Evolutionary conservation across 2,329 filamentous ascomycete species (phyloP), one percentile per base, ranked within the genome.

Genomic region (Fusarium sp.): DNA sequence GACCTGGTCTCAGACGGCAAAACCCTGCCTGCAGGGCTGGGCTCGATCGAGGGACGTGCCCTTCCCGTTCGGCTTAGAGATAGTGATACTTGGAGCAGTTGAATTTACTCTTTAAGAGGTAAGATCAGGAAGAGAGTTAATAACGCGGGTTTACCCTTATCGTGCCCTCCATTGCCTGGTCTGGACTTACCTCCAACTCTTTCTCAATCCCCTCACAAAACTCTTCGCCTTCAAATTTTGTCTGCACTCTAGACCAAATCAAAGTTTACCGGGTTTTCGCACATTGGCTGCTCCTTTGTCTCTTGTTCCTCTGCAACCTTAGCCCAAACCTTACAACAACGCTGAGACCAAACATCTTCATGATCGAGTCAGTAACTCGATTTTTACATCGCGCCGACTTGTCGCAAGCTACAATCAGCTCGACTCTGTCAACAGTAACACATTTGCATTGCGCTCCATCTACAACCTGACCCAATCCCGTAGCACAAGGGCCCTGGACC

Each of bases 41-140:
- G 56, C 54, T 59, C 50, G 62, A 68, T 68, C 65, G 65, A 66
- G 68, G 71, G 71, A 74, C 71, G 71, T 73, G 70, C 71, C 59
- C 72, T 72, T 72, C 74, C 74, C 74, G 74, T 65, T 67, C 58
- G 63, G 57, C 66, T 65, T 50, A 70, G 63, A 72, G 74, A 73
- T 63, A 66, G 61, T 42, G 60, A 61, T 49, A 62, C 46, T 58
- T 62, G 53, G 49, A 56, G 45, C 46, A 58, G 52, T 58, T 64
- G 36, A 62, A 69, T 67, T 66, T 68, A 47, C 46, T 71, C 50
- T 56, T 56, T 49, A 46, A 27, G 25, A 66, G 54, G 45, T 53
- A 47, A 56, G 61, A 71, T 73, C 67, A 65, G 62, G 54, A 74
- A 68, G 59, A 73, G 66, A 72, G 70, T 72, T 72, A 72, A 67